Evolutionary conservation across 768 basidiomycete species (phyloP), one percentile per base, ranked within the genome.

Genomic region (Suillus lakei): DNA sequence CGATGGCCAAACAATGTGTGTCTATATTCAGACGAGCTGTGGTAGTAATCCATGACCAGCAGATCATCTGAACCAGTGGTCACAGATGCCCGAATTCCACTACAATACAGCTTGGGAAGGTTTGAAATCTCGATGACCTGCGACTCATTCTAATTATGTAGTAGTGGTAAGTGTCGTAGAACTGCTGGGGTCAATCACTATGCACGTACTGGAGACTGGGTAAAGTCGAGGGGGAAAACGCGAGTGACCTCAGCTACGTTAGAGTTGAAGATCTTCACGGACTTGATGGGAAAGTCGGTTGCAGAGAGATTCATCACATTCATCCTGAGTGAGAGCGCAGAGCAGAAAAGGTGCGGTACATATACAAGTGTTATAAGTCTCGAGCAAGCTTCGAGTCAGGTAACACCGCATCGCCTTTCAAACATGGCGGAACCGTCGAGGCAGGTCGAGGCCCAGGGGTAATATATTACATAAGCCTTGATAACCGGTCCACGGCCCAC

Each of bases 241-340:
- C 73, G 71, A 46, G 67, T 67, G 10, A 74, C 48, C 36, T 73
- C 69, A 60, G 65, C 69, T 15, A 56, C 39, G 26, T 62, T 36
- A 5, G 63, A 67, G 48, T 46, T 28, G 41, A 73, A 71, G 18
- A 73, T 6, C 26, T 69, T 73, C 41, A 73, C 66, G 7, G 66
- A 64, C 18, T 67, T 69, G 55, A 74, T 64, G 28, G 67, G 56
- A 8, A 63, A 73, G 32, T 66, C 46, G 53, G 55, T 61, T 36
- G 44, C 54, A 41, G 53, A 63, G 51, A 48, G 34, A 34, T 10
- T 34, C 38, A 65, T 50, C 4, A 64, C 48, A 46, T 38, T 39
- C 32, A 58, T 12, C 34, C 30, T 62, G 34, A 41, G 43, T 36
- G 41, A 48, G 38, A 56, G 55, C 18, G 23, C 38, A 30, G 51